Percentiles rank a stretch among this genome's conserved stretches.
Evolutionary conservation across 257 asterid species (phyloP).

Genomic region (Solanum tarijense): DNA sequence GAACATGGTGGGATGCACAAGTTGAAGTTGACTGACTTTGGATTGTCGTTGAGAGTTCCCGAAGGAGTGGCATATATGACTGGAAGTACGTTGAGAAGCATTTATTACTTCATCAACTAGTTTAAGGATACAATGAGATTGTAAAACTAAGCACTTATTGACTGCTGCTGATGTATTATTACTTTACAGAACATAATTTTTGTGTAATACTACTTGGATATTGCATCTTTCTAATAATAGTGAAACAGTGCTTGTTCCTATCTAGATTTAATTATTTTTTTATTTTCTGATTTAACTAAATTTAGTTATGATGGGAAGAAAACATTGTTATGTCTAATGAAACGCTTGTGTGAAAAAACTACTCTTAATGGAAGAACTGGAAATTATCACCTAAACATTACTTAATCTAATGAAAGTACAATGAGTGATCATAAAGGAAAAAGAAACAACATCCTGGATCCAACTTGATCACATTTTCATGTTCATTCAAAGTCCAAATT

Average conservation of each 20-base stretch:
- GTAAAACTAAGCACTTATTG: too few relatives aligned
- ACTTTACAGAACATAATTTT: not conserved
- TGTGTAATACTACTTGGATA: too few relatives aligned
- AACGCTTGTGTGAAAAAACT: not conserved
- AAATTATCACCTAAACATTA: not conserved
- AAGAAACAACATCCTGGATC: not conserved
- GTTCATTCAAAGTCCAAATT: not conserved
- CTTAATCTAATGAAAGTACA: not conserved
- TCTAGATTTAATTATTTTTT: too few relatives aligned
- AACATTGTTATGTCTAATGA: not conserved
- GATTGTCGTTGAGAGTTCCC: not conserved
- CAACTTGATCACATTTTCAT: too few relatives aligned
- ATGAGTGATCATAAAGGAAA: not conserved
- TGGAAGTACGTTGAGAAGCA: not conserved
- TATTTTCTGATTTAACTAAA: not conserved
- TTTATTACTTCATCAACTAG: too few relatives aligned
- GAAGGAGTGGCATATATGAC: not conserved
- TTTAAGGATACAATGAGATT: too few relatives aligned
- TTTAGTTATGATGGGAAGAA: too few relatives aligned
- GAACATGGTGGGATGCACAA: not conserved
- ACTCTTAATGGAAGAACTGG: not conserved
- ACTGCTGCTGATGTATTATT: not conserved
- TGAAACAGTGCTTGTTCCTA: too few relatives aligned
- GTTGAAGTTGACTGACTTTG: slow-evolving; percentile 5
- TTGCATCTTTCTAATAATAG: too few relatives aligned